Percentiles rank a stretch among this genome's conserved stretches.
Conservation (phyloP, 192 early-diverging fungal genomes). For the Backusella sp. region DNA sequence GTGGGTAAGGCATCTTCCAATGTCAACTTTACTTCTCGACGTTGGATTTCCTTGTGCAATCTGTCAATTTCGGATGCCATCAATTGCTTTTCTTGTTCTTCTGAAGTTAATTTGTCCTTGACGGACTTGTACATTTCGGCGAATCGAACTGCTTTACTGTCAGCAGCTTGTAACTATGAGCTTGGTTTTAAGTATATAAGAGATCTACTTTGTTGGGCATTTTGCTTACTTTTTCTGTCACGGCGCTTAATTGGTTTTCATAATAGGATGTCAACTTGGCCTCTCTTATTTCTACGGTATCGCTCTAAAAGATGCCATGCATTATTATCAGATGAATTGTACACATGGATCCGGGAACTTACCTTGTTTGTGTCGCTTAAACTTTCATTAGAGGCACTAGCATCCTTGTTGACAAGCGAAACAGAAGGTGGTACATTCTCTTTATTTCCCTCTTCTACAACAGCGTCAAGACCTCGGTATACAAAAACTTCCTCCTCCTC, state of each 20-base stretch:
- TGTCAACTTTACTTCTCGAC: not conserved
- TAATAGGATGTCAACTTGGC: conserved; percentile 10
- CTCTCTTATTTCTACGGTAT: conserved; percentile 1
- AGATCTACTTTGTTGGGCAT: too few relatives aligned
- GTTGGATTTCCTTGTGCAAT: conserved; percentile 23
- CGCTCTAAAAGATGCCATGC: not conserved
- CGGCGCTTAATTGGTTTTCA: conserved; percentile 13
- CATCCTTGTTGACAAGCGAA: not conserved
- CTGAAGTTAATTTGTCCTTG: conserved; percentile 34
- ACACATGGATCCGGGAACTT: not conserved
- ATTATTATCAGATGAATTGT: not conserved
- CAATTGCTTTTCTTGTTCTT: conserved; percentile 19
- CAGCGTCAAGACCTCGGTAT: conserved; percentile 12
- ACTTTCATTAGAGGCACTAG: not conserved
- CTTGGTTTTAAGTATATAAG: too few relatives aligned
- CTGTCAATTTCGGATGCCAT: conserved; percentile 17
- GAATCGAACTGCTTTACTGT: conserved; percentile 38
- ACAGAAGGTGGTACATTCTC: not conserved
- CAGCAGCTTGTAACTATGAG: conserved; percentile 36
- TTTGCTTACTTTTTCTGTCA: conserved; percentile 22
- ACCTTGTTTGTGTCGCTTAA: not conserved
- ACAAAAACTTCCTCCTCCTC: conserved; percentile 37
- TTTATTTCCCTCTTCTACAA: not conserved
- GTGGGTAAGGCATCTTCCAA: not conserved
- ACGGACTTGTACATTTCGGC: conserved; percentile 34